These are phyloP conservation scores for Mollisiaceae sp. DNA, from an alignment of 2,329 filamentous ascomycete species.

Conservation along the genomic window DNA sequence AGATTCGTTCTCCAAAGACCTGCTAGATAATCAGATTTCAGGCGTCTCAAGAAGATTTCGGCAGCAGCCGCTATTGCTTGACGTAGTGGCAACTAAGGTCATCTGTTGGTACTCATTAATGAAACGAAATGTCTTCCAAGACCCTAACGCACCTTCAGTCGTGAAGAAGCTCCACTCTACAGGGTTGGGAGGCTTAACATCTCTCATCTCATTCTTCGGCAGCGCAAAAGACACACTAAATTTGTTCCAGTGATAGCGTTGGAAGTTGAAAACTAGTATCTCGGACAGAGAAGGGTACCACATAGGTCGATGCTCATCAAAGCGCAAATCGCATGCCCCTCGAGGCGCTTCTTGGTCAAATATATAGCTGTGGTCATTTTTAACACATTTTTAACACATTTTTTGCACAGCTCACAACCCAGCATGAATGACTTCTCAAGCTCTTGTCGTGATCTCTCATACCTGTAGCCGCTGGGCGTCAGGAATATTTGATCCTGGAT, in stretches of 20 bases:
- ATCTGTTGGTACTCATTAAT: neutral
- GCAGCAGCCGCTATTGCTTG: neutral
- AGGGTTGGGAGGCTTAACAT: neutral
- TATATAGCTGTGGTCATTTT: neutral
- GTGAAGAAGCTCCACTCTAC: neutral
- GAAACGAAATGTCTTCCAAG: neutral
- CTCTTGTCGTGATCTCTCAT: neutral
- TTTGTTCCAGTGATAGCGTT: neutral
- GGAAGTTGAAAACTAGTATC: neutral
- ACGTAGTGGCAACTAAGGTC: neutral
- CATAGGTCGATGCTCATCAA: neutral
- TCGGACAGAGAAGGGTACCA: neutral
- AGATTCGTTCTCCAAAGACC: neutral
- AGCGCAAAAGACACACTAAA: neutral
- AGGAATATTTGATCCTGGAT: conserved; percentile 1
- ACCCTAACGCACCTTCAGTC: neutral
- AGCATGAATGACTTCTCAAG: neutral
- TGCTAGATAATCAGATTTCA: neutral
- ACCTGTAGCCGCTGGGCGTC: neutral
- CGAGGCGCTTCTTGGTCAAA: neutral
- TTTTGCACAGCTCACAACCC: neutral
- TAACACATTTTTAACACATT: neutral
- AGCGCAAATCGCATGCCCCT: neutral
- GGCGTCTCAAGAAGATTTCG: neutral
- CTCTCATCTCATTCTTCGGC: neutral